Conservation (phyloP, 768 basidiomycete genomes). For the Termitomyces sp. region DNA sequence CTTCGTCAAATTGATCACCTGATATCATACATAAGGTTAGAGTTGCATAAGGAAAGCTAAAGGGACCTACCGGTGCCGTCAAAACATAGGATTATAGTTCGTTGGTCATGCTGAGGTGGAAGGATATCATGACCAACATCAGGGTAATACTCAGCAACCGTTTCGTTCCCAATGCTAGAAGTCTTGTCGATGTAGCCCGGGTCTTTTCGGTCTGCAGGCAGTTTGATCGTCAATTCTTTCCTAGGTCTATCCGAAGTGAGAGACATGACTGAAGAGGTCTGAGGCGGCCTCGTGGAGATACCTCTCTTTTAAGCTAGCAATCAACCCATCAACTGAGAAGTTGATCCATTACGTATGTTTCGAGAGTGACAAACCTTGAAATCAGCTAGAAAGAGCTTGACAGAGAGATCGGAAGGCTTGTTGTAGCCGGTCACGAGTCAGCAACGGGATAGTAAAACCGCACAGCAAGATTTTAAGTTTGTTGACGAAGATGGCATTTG, state of each 20-base stretch:
- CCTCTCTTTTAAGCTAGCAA: too few species aligned
- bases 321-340: too few species aligned
- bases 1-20: constrained; percentile 62
- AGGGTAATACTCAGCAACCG: neutral
- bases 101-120: constrained; percentile 34
- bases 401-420: too few species aligned
- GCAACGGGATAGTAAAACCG: too few species aligned
- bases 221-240: constrained; percentile 8
- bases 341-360: too few species aligned
- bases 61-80: constrained; percentile 45
- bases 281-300: too few species aligned
- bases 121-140: constrained; percentile 26
- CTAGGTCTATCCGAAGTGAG: neutral
- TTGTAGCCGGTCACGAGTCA: too few species aligned
- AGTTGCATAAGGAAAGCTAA: neutral
- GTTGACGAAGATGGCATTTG: too few species aligned
- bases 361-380: too few species aligned
- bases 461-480: too few species aligned
- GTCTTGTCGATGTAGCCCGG: constrained; percentile 16
- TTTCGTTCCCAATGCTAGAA: constrained; percentile 11
- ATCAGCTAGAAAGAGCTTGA: too few species aligned
- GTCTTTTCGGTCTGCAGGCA: constrained; percentile 8
- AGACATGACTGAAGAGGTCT: neutral
- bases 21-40: constrained; percentile 1
- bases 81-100: constrained; percentile 70